Evolutionary conservation across 2,329 filamentous ascomycete genomes (phyloP).

Genomic region (Shiraia sp.): DNA sequence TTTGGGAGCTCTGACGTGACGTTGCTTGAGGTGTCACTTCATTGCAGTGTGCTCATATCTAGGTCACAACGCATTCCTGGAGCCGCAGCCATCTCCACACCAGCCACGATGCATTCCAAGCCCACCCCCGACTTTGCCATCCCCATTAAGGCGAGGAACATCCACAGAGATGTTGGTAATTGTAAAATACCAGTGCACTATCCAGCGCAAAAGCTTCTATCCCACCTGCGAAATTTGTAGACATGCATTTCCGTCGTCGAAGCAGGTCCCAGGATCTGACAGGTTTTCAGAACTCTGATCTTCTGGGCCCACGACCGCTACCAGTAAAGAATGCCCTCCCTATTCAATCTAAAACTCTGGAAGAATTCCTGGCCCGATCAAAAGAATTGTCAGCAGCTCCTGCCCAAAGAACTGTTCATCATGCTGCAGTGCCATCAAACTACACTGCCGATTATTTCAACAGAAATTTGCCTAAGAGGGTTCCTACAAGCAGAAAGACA

Average conservation of each 20-base stretch:
- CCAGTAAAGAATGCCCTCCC: no score
- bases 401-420: no score
- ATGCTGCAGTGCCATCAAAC: no score
- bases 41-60: conserved; percentile 1
- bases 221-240: no score
- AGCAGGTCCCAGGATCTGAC: no score
- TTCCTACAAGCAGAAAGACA: conserved; percentile 29
- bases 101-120: conserved; percentile 36
- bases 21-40: background rate
- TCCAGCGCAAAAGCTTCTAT: no score
- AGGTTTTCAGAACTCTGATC: background rate
- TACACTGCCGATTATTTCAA: background rate
- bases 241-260: no score
- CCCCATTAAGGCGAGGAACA: background rate
- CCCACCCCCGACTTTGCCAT: conserved; percentile 11
- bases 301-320: no score
- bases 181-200: background rate
- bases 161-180: background rate
- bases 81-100: conserved; percentile 20
- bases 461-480: conserved; percentile 8
- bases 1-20: background rate
- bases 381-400: no score
- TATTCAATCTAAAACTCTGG: no score
- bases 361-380: no score
- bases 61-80: conserved; percentile 28